Evolutionary conservation across 495 filamentous ascomycete genomes (phyloP).

Genomic region (Penicillium daleae): DNA sequence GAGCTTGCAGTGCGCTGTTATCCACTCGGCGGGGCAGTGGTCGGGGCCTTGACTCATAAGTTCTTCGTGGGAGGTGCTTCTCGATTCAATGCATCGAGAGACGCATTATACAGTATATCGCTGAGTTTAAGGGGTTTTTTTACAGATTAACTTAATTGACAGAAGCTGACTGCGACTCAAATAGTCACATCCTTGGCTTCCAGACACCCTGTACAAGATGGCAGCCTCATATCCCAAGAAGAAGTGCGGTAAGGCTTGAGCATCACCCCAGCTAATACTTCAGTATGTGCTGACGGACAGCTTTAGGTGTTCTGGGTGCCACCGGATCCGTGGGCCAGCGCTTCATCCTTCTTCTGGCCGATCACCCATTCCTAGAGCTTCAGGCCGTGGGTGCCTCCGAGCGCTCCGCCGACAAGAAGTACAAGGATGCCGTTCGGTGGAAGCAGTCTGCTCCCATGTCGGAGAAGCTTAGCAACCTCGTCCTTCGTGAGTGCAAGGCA

Average conservation of each 20-base stretch:
- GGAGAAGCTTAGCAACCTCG: constrained; percentile 64
- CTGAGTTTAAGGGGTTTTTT: background rate
- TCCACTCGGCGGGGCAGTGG: constrained; percentile 26
- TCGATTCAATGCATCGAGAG: constrained; percentile 11
- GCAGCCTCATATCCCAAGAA: constrained; percentile 43
- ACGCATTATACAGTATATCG: background rate
- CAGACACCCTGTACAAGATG: constrained; percentile 34
- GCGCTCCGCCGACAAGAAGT: constrained; percentile 79
- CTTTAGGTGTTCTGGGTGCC: constrained; percentile 48
- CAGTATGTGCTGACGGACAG: constrained; percentile 22
- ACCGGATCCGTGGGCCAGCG: constrained; percentile 82
- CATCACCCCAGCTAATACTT: background rate
- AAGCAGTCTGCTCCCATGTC: constrained; percentile 80
- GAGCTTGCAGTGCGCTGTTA: constrained; percentile 8
- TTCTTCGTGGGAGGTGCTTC: constrained; percentile 8
- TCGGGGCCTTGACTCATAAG: constrained; percentile 25
- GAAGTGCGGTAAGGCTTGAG: constrained; percentile 48
- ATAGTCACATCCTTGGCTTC: constrained; percentile 1
- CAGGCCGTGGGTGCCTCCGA: constrained; percentile 79
- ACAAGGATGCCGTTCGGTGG: constrained; percentile 82
- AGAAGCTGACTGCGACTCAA: constrained; percentile 13
- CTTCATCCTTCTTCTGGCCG: constrained; percentile 79
- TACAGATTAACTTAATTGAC: too few species aligned
- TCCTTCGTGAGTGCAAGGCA: constrained; percentile 75
- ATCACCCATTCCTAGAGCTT: constrained; percentile 76